Percentiles rank a stretch among this genome's conserved stretches.
phyloP scores from a whole-genome alignment of 768 basidiomycete species.

The Suillus fuscotomentosus region DNA sequence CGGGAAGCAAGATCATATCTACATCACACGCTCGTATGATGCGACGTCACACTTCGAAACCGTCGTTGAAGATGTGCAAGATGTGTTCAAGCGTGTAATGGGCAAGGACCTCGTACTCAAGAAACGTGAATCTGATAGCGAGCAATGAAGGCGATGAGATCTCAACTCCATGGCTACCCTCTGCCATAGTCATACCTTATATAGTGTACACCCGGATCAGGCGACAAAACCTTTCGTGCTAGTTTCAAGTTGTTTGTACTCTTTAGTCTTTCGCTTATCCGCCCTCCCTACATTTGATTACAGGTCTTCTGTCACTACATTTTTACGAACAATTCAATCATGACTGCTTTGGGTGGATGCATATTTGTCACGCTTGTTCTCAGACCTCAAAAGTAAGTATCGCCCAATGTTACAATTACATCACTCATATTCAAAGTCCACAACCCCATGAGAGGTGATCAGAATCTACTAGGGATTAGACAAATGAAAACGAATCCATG shows the following conservation, averaged over 20 bases:
- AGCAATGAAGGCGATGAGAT: constrained; percentile 34
- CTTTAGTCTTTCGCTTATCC: not conserved
- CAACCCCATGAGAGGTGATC: not conserved
- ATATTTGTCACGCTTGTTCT: not conserved
- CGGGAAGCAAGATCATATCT: constrained; percentile 87
- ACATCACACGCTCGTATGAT: constrained; percentile 97
- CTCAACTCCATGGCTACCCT: not conserved
- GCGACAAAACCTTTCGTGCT: not conserved
- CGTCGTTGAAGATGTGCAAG: constrained; percentile 94
- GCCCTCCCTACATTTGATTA: not conserved
- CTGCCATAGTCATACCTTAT: constrained; percentile 2
- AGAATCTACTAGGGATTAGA: constrained; percentile 32
- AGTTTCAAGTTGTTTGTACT: not conserved
- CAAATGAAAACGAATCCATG: constrained; percentile 83
- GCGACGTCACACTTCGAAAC: constrained; percentile 99
- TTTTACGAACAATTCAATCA: not conserved
- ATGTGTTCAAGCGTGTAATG: constrained; percentile 89
- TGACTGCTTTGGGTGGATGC: not conserved
- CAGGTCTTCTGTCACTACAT: not conserved
- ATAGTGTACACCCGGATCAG: not conserved
- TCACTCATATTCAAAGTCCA: not conserved
- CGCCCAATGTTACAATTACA: not conserved
- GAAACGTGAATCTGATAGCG: constrained; percentile 77
- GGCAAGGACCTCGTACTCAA: constrained; percentile 80
- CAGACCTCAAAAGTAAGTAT: not conserved